Evolutionary conservation across 2,329 filamentous ascomycete genomes (phyloP).

Genomic region (Aspergillus sojae): DNA sequence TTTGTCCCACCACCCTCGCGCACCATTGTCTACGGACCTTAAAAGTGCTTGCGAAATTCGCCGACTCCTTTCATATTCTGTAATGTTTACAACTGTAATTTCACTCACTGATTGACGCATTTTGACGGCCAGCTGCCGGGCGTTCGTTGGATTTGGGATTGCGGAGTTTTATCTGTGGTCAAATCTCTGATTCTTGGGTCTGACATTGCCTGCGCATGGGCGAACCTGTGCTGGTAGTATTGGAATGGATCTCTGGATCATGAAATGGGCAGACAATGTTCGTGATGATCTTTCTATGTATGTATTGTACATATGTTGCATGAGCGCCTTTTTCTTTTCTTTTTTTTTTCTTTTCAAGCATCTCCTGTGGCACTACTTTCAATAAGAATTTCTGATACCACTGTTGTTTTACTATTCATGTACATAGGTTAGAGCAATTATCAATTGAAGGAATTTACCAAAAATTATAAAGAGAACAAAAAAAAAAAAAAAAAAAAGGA

Average conservation of each 20-base stretch:
- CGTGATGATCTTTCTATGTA: constrained; percentile 1
- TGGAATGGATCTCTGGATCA: neutral
- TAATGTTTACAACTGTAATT: constrained; percentile 6
- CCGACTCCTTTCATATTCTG: neutral
- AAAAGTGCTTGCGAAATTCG: neutral
- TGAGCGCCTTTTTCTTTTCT: constrained; percentile 1
- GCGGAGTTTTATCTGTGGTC: constrained; percentile 4
- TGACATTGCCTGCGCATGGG: neutral
- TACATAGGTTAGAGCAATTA: neutral
- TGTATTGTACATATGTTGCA: constrained; percentile 13
- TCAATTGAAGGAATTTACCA: neutral
- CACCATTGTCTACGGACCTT: too few species aligned
- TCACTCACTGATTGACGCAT: neutral
- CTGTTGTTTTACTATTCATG: constrained; percentile 1
- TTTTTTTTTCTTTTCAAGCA: neutral
- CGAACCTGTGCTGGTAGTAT: neutral
- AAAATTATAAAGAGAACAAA: too few species aligned
- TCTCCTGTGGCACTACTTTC: neutral
- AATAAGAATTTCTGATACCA: constrained; percentile 3
- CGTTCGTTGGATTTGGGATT: neutral
- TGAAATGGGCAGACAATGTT: neutral
- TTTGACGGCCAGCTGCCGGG: neutral
- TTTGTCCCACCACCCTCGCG: neutral
- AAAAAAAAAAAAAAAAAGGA: neutral
- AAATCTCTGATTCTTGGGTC: neutral